phyloP scores from a whole-genome alignment of 768 basidiomycete genomes.

The Clathrus columnatus region DNA sequence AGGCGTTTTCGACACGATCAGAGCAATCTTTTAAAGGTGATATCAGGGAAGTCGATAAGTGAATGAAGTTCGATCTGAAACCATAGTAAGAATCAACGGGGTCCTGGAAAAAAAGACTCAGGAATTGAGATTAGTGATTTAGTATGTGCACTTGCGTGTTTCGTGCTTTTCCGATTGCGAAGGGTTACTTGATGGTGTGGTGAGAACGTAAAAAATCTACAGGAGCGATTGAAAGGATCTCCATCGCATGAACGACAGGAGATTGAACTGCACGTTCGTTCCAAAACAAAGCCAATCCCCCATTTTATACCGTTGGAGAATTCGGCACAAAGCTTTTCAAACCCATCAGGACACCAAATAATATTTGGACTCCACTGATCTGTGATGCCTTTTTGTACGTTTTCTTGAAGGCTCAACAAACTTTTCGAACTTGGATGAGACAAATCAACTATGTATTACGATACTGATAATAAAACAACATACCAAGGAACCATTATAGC shows the following conservation, averaged over 20 bases:
- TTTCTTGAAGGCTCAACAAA: constrained; percentile 15
- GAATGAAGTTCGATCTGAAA: constrained; percentile 91
- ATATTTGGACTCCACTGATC: constrained; percentile 5
- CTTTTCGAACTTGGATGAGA: background rate
- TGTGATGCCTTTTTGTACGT: constrained; percentile 9
- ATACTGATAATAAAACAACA: constrained; percentile 21
- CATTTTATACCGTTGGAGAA: constrained; percentile 78
- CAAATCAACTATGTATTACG: constrained; percentile 2
- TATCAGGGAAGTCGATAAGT: constrained; percentile 78
- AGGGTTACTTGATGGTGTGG: constrained; percentile 73
- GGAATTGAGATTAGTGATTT: constrained; percentile 12
- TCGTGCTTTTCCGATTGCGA: constrained; percentile 22
- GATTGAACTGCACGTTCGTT: constrained; percentile 67
- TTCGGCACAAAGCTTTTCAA: constrained; percentile 68
- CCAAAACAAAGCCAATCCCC: constrained; percentile 75
- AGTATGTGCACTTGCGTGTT: constrained; percentile 28
- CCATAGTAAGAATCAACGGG: constrained; percentile 69
- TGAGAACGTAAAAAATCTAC: constrained; percentile 70
- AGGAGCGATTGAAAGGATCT: constrained; percentile 61
- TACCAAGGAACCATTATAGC: constrained; percentile 81
- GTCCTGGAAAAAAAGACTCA: constrained; percentile 26
- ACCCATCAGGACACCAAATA: constrained; percentile 21
- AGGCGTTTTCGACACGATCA: constrained; percentile 43
- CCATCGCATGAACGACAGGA: constrained; percentile 55
- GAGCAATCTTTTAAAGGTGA: constrained; percentile 41